These are phyloP conservation scores for Salvia sclarea DNA, from an alignment of 305 asterid species.

Conservation along the genomic window DNA sequence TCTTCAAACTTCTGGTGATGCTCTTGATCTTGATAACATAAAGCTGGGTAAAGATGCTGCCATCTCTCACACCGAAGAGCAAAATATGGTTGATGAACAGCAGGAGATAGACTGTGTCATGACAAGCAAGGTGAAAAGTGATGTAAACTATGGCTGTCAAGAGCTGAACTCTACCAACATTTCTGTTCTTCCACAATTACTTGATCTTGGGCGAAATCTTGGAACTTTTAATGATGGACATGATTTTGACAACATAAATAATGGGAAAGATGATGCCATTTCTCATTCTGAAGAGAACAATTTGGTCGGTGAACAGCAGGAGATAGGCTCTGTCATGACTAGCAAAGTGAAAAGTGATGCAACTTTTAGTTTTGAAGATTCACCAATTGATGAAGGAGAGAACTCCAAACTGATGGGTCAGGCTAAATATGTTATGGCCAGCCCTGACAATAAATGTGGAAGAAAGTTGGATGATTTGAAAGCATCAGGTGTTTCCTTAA, in stretches of 20 bases:
- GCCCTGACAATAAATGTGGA: slow-evolving; percentile 30
- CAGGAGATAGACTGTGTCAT: slow-evolving; percentile 31
- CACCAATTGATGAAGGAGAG: slow-evolving; percentile 35
- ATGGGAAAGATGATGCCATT: slow-evolving; percentile 31
- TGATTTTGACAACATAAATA: slow-evolving; percentile 20
- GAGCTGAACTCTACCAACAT: neutral
- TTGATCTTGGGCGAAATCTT: neutral
- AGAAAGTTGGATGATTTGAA: slow-evolving; percentile 37
- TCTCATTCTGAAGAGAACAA: slow-evolving; percentile 37
- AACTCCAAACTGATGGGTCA: slow-evolving; percentile 28
- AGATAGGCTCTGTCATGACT: slow-evolving; percentile 28
- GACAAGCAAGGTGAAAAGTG: slow-evolving; percentile 28
- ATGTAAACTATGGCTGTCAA: slow-evolving; percentile 24
- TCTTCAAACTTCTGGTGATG: slow-evolving; percentile 21
- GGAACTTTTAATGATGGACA: slow-evolving; percentile 29
- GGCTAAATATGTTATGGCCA: slow-evolving; percentile 27
- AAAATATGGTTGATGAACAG: slow-evolving; percentile 32
- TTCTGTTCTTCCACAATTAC: neutral
- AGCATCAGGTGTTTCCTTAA: slow-evolving; percentile 53
- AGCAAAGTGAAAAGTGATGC: slow-evolving; percentile 24
- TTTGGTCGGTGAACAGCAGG: slow-evolving; percentile 33
- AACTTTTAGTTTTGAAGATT: slow-evolving; percentile 31
- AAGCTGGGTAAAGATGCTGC: slow-evolving; percentile 28
- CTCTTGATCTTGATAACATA: slow-evolving; percentile 23
- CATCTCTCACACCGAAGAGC: slow-evolving; percentile 37